Evolutionary conservation across 2,329 filamentous ascomycete genomes (phyloP).

Genomic region (Ceratocystiopsis minuta): DNA sequence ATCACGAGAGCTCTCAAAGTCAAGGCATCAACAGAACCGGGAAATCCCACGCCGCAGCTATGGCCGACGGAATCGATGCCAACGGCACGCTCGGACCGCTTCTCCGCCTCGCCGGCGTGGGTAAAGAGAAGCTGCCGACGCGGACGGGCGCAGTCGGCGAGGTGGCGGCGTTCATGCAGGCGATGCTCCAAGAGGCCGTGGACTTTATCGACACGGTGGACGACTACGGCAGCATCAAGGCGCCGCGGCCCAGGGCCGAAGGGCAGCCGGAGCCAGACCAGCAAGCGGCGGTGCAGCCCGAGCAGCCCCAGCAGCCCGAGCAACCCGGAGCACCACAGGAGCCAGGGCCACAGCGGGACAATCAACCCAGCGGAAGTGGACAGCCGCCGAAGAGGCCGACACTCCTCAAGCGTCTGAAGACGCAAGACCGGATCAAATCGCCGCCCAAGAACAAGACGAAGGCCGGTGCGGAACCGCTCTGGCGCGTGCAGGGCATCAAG

Average conservation of each 20-base stretch:
- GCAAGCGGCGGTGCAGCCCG: no score
- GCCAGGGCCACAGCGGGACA: no score
- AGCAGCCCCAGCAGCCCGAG: conserved; percentile 12
- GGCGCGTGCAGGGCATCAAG: no score
- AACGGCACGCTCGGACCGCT: conserved; percentile 23
- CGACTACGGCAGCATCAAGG: neutral
- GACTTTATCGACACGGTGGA: conserved; percentile 33
- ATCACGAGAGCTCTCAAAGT: no score
- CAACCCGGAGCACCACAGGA: conserved; percentile 10
- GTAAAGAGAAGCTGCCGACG: conserved; percentile 27
- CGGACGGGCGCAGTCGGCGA: conserved; percentile 21
- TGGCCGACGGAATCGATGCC: neutral
- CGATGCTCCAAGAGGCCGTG: conserved; percentile 38
- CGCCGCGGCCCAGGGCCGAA: no score
- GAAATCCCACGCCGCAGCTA: neutral
- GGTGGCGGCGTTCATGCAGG: conserved; percentile 31
- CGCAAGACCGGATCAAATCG: no score
- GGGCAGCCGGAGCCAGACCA: no score
- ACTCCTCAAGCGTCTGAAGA: no score
- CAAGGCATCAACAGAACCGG: neutral
- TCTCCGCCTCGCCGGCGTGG: conserved; percentile 35
- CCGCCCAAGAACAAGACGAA: conserved; percentile 22
- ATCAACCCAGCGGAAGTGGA: no score
- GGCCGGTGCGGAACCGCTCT: neutral
- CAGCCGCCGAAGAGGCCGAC: no score